phyloP scores from a whole-genome alignment of 306 rosid species.

The Calophaca sinica region DNA sequence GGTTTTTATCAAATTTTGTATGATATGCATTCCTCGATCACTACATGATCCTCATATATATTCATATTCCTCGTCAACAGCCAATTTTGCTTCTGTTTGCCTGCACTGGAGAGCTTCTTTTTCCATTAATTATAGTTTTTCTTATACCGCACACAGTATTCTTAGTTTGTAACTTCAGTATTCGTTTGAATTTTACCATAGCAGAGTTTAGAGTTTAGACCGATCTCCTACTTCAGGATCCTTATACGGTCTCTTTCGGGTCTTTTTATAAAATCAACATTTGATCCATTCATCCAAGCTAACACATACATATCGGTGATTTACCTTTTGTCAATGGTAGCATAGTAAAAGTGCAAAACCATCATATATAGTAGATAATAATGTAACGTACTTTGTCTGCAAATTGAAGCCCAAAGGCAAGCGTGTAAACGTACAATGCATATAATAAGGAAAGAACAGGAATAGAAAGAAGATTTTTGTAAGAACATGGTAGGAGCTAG shows the following conservation, averaged over 20 bases:
- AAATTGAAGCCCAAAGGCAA: conserved; percentile 9
- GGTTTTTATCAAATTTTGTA: conserved; percentile 10
- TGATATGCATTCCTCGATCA: not conserved
- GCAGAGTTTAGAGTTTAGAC: not conserved
- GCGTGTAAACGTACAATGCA: not conserved
- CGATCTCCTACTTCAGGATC: not conserved
- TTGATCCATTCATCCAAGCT: not conserved
- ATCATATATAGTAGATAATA: not conserved
- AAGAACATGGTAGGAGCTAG: conserved; percentile 3
- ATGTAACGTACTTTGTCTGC: not conserved
- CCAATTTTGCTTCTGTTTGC: too few species aligned
- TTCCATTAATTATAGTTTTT: not conserved
- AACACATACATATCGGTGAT: too few species aligned
- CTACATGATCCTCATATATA: not conserved
- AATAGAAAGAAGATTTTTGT: conserved; percentile 27
- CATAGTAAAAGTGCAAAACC: not conserved
- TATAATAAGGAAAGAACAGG: not conserved
- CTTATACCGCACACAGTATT: not conserved
- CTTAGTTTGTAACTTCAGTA: too few species aligned
- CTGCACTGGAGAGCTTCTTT: too few species aligned
- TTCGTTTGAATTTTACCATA: not conserved
- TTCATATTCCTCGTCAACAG: too few species aligned
- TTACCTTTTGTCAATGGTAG: not conserved
- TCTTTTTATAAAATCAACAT: not conserved
- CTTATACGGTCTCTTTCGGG: not conserved